A percentile compares a stretch with the other conserved stretches of the same genome.
Conservation (phyloP, 495 filamentous ascomycete genomes). For the Podospora anserina region DNA sequence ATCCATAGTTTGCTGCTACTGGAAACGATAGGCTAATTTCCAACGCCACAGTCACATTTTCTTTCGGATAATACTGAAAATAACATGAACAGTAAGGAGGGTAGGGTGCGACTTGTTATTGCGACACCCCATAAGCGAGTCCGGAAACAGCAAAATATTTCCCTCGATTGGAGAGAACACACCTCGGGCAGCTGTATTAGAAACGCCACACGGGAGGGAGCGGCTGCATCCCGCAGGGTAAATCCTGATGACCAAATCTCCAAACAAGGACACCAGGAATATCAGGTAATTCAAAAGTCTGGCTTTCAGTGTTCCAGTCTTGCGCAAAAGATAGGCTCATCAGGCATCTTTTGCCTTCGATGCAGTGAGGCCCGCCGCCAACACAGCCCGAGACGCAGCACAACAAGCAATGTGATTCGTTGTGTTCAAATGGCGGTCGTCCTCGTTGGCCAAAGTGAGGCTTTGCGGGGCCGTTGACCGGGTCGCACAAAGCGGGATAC, state of each 20-base stretch:
- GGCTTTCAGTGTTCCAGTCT: background rate
- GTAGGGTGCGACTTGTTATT: too few species aligned
- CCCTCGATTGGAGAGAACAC: too few species aligned
- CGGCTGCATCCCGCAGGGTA: background rate
- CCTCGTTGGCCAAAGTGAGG: background rate
- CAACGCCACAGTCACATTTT: too few species aligned
- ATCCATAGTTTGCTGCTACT: too few species aligned
- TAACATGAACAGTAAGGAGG: too few species aligned
- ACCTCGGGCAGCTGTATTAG: too few species aligned
- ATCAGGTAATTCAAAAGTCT: background rate
- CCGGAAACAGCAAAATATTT: too few species aligned
- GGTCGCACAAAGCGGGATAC: background rate
- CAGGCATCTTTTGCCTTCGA: constrained; percentile 12
- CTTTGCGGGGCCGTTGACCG: background rate
- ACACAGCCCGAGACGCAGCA: background rate
- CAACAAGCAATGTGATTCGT: constrained; percentile 4
- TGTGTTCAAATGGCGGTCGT: background rate
- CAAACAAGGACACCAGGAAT: background rate
- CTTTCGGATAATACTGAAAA: too few species aligned
- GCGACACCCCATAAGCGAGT: too few species aligned
- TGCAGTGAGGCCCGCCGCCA: constrained; percentile 15
- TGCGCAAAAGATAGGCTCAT: background rate
- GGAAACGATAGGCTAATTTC: too few species aligned
- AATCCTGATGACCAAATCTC: background rate
- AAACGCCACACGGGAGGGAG: background rate